Evolutionary conservation across 768 basidiomycete genomes (phyloP).

Genomic region (Lactarius evosmus): DNA sequence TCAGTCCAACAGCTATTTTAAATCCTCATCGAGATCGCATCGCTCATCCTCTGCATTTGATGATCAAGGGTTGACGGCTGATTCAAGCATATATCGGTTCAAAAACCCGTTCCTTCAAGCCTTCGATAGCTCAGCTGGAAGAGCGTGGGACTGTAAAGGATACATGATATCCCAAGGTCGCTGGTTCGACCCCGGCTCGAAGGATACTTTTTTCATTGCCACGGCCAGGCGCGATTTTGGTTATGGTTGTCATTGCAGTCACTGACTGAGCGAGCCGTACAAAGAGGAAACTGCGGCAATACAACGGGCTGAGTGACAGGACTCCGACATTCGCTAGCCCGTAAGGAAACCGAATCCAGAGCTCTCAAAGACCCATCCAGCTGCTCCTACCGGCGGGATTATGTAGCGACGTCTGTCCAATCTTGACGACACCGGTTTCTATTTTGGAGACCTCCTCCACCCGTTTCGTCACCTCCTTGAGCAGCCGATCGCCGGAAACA

Average conservation of each 20-base stretch:
- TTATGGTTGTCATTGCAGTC: neutral
- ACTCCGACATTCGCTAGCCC: neutral
- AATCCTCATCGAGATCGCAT: too few relatives aligned
- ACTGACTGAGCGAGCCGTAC: neutral
- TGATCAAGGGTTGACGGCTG: neutral
- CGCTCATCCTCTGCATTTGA: neutral
- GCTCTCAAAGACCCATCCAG: constrained; percentile 77
- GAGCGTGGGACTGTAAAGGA: constrained; percentile 37
- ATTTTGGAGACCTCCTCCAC: constrained; percentile 30
- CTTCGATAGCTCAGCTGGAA: constrained; percentile 38
- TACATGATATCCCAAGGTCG: constrained; percentile 33
- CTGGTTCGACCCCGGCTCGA: constrained; percentile 37
- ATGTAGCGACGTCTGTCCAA: constrained; percentile 90
- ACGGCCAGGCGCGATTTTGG: neutral
- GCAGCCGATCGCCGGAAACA: constrained; percentile 26
- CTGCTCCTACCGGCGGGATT: constrained; percentile 88
- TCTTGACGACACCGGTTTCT: constrained; percentile 63
- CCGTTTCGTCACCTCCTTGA: constrained; percentile 18
- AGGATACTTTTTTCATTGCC: constrained; percentile 26
- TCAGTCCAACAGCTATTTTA: neutral
- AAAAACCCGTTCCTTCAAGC: neutral
- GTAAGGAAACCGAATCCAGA: neutral
- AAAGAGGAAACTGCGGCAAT: neutral
- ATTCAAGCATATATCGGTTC: neutral
- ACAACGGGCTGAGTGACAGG: neutral